Percentiles rank a stretch among this genome's conserved stretches.
Conservation (phyloP, 2,329 filamentous ascomycete genomes). For the Botrytis deweyae region DNA sequence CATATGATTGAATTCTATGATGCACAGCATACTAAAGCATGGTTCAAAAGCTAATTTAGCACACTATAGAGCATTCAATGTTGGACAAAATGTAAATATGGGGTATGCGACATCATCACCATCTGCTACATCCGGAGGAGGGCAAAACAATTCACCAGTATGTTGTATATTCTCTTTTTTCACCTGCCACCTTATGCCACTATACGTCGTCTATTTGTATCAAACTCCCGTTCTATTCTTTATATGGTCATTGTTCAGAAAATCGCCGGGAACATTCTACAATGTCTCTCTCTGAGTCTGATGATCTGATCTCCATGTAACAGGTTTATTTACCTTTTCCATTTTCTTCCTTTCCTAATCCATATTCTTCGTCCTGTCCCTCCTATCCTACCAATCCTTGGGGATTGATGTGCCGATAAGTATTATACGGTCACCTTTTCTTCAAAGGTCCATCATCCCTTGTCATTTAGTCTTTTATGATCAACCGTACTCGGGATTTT, state of each 20-base stretch:
- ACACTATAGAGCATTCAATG: slow-evolving; percentile 35
- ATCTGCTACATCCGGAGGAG: slow-evolving; percentile 55
- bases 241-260: slow-evolving; percentile 13
- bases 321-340: neutral
- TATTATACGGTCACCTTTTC: slow-evolving; percentile 8
- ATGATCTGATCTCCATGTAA: neutral
- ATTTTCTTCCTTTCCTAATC: neutral
- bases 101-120: slow-evolving; percentile 63
- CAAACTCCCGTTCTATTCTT: slow-evolving; percentile 4
- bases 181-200: neutral
- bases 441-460: neutral
- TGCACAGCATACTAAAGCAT: slow-evolving; percentile 15
- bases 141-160: slow-evolving; percentile 60
- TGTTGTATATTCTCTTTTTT: slow-evolving; percentile 38
- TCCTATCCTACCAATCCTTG: slow-evolving; percentile 9
- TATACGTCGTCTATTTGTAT: neutral
- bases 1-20: slow-evolving; percentile 15
- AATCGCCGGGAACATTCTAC: neutral
- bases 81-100: slow-evolving; percentile 40
- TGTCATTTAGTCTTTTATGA: slow-evolving; percentile 4
- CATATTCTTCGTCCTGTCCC: neutral
- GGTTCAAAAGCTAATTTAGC: slow-evolving; percentile 29
- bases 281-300: slow-evolving; percentile 22
- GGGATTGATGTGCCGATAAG: slow-evolving; percentile 3
- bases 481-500: slow-evolving; percentile 10